These are phyloP conservation scores for Ophiostoma ulmi DNA, from an alignment of 2,329 filamentous ascomycete genomes.

Conservation along the genomic window DNA sequence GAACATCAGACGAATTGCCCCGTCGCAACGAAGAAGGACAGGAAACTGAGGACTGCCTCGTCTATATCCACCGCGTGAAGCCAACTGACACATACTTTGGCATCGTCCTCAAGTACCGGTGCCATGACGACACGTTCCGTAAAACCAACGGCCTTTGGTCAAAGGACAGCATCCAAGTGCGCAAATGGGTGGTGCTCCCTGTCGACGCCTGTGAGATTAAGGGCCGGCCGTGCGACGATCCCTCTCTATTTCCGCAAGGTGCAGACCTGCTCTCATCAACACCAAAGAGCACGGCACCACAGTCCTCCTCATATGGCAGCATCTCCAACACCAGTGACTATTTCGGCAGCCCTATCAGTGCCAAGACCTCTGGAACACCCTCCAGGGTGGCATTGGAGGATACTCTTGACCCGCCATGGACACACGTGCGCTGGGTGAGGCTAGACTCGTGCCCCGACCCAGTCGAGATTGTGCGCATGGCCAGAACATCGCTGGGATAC, in stretches of 20 bases:
- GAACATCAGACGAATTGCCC: slow-evolving; percentile 60
- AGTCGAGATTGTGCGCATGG: slow-evolving; percentile 80
- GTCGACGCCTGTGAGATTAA: slow-evolving; percentile 85
- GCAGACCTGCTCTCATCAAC: slow-evolving; percentile 51
- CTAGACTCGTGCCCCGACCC: slow-evolving; percentile 64
- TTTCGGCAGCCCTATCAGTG: slow-evolving; percentile 17
- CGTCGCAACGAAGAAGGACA: slow-evolving; percentile 33
- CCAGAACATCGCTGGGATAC: slow-evolving; percentile 75
- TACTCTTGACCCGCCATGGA: slow-evolving; percentile 65
- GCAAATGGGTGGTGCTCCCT: slow-evolving; percentile 75
- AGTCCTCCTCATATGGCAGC: neutral
- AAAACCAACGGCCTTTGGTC: slow-evolving; percentile 94
- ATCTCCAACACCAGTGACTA: slow-evolving; percentile 16
- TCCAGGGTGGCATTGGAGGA: slow-evolving; percentile 26
- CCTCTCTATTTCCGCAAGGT: slow-evolving; percentile 40
- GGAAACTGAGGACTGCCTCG: slow-evolving; percentile 68
- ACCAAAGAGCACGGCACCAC: slow-evolving; percentile 33
- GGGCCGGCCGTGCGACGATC: slow-evolving; percentile 61
- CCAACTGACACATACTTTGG: slow-evolving; percentile 84
- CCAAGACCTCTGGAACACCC: slow-evolving; percentile 21
- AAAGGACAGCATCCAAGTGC: slow-evolving; percentile 80
- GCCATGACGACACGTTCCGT: slow-evolving; percentile 73
- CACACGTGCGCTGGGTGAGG: slow-evolving; percentile 82
- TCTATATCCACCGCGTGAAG: slow-evolving; percentile 84
- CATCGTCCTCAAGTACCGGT: slow-evolving; percentile 84